A percentile compares a stretch with the other conserved stretches of the same genome.
These are phyloP conservation scores for Trichosanthes truncata DNA, from an alignment of 306 rosid genomes.

Conservation along the genomic window DNA sequence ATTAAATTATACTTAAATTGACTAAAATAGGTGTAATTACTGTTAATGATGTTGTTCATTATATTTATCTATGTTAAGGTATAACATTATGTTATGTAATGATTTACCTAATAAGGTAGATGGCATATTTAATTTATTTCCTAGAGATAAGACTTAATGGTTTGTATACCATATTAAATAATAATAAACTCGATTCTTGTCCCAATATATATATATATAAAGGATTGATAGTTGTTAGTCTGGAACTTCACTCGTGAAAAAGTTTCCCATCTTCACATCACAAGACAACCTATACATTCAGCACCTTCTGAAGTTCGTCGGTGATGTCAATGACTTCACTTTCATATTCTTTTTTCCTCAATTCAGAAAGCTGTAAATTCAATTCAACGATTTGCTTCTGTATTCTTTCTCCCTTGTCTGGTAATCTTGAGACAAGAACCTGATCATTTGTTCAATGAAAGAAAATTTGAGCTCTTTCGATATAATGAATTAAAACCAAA, in stretches of 20 bases:
- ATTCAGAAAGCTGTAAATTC: conserved; percentile 32
- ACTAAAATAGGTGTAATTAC: background rate
- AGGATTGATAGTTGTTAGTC: background rate
- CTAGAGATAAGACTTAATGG: background rate
- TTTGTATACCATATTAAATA: background rate
- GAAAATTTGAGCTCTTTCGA: background rate
- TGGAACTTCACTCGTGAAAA: background rate
- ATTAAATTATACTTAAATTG: too few species aligned
- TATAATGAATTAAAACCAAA: background rate
- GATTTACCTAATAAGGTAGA: background rate
- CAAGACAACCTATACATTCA: conserved; percentile 39
- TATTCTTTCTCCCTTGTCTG: conserved; percentile 66
- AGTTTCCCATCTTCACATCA: background rate
- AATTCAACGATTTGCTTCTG: conserved; percentile 37
- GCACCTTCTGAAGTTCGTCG: conserved; percentile 32
- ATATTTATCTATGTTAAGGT: background rate
- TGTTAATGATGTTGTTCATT: background rate
- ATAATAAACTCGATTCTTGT: background rate
- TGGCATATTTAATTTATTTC: background rate
- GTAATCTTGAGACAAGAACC: conserved; percentile 61
- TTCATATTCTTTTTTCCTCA: conserved; percentile 19
- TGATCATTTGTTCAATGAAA: conserved; percentile 14
- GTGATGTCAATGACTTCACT: conserved; percentile 28
- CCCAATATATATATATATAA: background rate
- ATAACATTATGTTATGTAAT: background rate